phyloP scores from a whole-genome alignment of 768 basidiomycete species.

The Podaxis sp. region DNA sequence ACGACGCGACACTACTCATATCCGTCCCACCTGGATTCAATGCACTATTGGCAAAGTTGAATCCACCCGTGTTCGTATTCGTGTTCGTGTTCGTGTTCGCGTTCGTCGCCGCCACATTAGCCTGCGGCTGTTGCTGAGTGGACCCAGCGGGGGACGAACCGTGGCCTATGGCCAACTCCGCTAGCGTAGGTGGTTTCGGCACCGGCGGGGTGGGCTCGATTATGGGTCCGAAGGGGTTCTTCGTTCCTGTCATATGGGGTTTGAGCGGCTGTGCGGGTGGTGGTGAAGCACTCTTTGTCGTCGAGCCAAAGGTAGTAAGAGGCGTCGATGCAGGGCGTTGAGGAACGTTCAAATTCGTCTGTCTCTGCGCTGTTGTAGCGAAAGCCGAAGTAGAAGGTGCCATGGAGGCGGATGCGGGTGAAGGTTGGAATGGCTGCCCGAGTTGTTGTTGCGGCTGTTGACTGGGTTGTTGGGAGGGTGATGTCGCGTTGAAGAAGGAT shows the following conservation, averaged over 20 bases:
- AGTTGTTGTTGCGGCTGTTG: not conserved
- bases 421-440: conserved; percentile 1
- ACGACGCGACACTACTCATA: conserved; percentile 69
- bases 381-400: conserved; percentile 21
- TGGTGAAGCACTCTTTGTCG: conserved; percentile 29
- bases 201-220: conserved; percentile 57
- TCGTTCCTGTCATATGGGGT: conserved; percentile 89
- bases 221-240: conserved; percentile 90
- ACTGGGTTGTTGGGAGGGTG: not conserved
- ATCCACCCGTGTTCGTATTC: conserved; percentile 21
- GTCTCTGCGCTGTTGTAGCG: conserved; percentile 14
- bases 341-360: conserved; percentile 30
- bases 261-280: conserved; percentile 61
- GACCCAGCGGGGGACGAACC: conserved; percentile 15
- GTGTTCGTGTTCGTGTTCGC: conserved; percentile 15
- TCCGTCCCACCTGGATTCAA: conserved; percentile 45
- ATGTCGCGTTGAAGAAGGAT: conserved; percentile 3
- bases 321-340: conserved; percentile 73
- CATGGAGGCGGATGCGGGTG: conserved; percentile 3
- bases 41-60: conserved; percentile 36
- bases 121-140: conserved; percentile 18
- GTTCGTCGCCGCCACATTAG: conserved; percentile 18
- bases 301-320: conserved; percentile 35
- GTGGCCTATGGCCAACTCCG: conserved; percentile 65
- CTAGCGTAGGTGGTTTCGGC: conserved; percentile 75